Evolutionary conservation across 2,329 filamentous ascomycete species (phyloP).

Genomic region (Pestalotiopsis sp.): DNA sequence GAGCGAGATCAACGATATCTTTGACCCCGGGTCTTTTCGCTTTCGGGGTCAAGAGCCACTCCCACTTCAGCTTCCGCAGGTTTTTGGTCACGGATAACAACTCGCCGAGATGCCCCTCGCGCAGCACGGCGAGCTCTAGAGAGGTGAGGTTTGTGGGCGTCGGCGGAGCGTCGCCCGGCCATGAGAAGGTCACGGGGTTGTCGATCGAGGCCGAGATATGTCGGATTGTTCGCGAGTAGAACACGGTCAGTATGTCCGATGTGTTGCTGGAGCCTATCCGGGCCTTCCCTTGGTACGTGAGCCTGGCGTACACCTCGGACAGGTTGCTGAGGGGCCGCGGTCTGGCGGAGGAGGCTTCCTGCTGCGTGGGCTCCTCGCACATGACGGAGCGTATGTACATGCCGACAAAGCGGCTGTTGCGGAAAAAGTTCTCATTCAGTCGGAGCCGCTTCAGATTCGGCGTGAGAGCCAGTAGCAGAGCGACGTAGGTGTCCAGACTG

Average conservation of each 20-base stretch:
- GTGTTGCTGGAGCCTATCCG: not conserved
- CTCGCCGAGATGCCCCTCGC: not conserved
- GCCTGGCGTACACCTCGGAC: not conserved
- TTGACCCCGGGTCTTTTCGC: not conserved
- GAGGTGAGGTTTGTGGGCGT: not conserved
- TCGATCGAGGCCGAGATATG: not conserved
- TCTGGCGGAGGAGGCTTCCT: no score
- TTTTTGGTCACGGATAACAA: not conserved
- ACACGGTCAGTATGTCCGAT: not conserved
- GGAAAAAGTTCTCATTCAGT: not conserved
- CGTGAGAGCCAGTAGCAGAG: not conserved
- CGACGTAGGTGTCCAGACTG: not conserved
- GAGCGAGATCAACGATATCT: not conserved
- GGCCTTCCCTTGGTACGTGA: not conserved
- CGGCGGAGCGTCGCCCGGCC: no score
- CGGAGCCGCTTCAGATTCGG: not conserved
- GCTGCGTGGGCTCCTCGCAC: not conserved
- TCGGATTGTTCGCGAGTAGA: not conserved
- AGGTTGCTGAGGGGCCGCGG: not conserved
- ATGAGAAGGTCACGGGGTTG: not conserved
- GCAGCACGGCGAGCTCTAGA: not conserved
- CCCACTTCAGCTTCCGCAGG: not conserved
- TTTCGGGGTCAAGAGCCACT: not conserved
- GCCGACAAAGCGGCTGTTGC: not conserved
- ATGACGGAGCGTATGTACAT: not conserved